A percentile compares a stretch with the other conserved stretches of the same genome.
These are phyloP conservation scores for Solanum dulcamara DNA, from an alignment of 257 asterid genomes.

Conservation along the genomic window DNA sequence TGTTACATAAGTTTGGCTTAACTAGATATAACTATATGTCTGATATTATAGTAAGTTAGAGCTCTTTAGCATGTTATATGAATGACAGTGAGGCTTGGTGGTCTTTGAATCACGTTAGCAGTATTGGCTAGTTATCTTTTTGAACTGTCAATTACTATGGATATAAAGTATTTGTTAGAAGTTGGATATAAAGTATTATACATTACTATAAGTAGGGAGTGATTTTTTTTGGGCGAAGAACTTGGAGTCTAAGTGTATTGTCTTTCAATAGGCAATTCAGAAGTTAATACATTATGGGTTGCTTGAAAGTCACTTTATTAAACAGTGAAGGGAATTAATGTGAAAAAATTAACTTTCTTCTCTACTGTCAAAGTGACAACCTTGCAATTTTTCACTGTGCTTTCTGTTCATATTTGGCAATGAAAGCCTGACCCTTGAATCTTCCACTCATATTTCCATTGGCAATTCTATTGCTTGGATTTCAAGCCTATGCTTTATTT, in stretches of 20 bases:
- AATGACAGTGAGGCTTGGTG: background rate
- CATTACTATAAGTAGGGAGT: background rate
- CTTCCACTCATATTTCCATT: background rate
- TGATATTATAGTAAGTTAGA: background rate
- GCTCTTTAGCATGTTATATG: background rate
- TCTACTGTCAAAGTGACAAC: background rate
- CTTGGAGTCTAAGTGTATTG: background rate
- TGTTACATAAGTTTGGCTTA: background rate
- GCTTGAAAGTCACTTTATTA: background rate
- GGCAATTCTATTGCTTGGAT: background rate
- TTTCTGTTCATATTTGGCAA: background rate
- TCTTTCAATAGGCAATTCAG: background rate
- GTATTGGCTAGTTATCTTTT: background rate
- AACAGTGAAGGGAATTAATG: background rate
- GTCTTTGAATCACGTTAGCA: background rate
- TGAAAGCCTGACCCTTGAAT: background rate
- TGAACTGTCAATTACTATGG: background rate
- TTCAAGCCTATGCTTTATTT: background rate
- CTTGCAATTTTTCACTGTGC: background rate
- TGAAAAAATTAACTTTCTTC: background rate
- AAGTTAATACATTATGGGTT: background rate
- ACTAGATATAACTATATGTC: background rate
- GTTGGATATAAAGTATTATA: background rate
- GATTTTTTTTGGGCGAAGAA: background rate
- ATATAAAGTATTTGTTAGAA: background rate